Evolutionary conservation across 768 basidiomycete species (phyloP).

Genomic region (Pholiota conissans): DNA sequence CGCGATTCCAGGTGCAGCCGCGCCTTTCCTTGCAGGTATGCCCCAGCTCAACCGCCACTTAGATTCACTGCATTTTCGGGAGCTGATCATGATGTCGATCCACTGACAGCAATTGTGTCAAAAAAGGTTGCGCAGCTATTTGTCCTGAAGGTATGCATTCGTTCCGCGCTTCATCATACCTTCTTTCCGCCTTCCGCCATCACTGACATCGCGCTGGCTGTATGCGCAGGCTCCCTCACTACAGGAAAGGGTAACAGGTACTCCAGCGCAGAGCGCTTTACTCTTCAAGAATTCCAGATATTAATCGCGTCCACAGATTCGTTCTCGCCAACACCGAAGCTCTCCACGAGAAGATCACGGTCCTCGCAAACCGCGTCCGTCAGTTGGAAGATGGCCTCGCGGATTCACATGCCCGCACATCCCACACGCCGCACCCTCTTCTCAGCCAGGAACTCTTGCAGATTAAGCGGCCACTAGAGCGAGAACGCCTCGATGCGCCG

Average conservation of each 20-base stretch:
- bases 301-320: slow-evolving; percentile 40
- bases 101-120: slow-evolving; percentile 50
- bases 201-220: slow-evolving; percentile 9
- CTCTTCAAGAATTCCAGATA: not conserved
- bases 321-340: slow-evolving; percentile 71
- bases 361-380: slow-evolving; percentile 60
- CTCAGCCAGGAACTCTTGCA: slow-evolving; percentile 60
- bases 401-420: slow-evolving; percentile 48
- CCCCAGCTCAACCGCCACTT: slow-evolving; percentile 1
- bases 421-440: slow-evolving; percentile 54
- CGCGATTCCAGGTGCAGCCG: slow-evolving; percentile 51
- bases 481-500: slow-evolving; percentile 46
- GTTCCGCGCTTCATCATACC: slow-evolving; percentile 9
- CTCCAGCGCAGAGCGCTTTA: not conserved
- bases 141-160: slow-evolving; percentile 57
- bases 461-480: slow-evolving; percentile 67
- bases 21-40: slow-evolving; percentile 64
- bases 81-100: slow-evolving; percentile 16
- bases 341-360: slow-evolving; percentile 66
- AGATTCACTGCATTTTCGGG: slow-evolving; percentile 1
- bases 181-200: slow-evolving; percentile 12
- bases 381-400: slow-evolving; percentile 69
- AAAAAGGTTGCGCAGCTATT: slow-evolving; percentile 60
- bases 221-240: slow-evolving; percentile 56
- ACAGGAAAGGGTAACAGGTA: slow-evolving; percentile 76